Conservation (phyloP, 1,284 basidiomycete genomes). For the Earliella scabrosa region DNA sequence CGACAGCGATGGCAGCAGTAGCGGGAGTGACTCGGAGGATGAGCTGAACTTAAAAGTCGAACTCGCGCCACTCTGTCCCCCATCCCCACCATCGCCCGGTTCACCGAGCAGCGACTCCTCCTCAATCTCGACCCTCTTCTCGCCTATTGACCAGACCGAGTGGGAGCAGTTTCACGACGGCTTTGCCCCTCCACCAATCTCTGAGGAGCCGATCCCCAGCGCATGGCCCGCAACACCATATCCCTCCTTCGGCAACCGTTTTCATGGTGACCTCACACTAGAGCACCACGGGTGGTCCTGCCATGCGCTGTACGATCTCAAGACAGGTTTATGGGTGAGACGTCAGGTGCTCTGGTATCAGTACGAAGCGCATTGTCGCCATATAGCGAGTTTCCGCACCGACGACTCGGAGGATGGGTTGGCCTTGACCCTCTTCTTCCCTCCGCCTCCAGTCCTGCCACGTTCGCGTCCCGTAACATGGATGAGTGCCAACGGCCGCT, state of each 20-base stretch:
- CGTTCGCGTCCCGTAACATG: conserved; percentile 9
- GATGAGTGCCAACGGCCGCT: conserved; percentile 1
- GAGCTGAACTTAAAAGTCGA: conserved; percentile 5
- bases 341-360: conserved; percentile 4
- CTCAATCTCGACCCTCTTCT: not conserved
- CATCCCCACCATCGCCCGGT: conserved; percentile 17
- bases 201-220: not conserved
- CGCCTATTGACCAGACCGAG: conserved; percentile 6
- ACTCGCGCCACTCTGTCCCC: conserved; percentile 19
- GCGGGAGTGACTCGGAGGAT: not conserved
- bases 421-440: conserved; percentile 3
- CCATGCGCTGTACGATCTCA: conserved; percentile 1
- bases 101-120: conserved; percentile 8
- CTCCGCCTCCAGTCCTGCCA: conserved; percentile 5
- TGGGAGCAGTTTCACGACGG: conserved; percentile 7
- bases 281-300: conserved; percentile 7
- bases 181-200: conserved; percentile 9
- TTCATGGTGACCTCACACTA: not conserved
- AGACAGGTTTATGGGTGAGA: conserved; percentile 5
- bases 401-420: not conserved
- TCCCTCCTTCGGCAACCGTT: not conserved
- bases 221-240: conserved; percentile 2
- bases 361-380: conserved; percentile 13
- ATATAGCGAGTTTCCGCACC: conserved; percentile 2
- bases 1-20: not conserved